Conservation (phyloP, 352 stramenopile genomes). For the Phytophthora fragariae region DNA sequence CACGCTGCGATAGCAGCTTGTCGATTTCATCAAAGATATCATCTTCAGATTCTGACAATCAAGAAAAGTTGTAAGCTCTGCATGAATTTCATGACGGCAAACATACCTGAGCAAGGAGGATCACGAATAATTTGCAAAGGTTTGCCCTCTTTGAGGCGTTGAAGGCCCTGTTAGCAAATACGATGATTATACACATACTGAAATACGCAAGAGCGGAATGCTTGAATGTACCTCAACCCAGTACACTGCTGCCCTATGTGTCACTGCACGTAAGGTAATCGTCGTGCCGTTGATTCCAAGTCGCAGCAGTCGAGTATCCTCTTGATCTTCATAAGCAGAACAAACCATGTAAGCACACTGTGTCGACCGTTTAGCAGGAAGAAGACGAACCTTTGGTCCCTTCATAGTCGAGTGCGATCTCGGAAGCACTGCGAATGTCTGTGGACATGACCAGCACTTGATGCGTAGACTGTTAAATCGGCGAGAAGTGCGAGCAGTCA, state of each 20-base stretch:
- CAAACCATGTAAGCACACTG: background rate
- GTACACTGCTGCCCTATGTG: slow-evolving; percentile 67
- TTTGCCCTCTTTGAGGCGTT: slow-evolving; percentile 57
- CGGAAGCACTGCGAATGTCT: slow-evolving; percentile 65
- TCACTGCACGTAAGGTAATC: slow-evolving; percentile 75
- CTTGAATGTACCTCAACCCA: slow-evolving; percentile 65
- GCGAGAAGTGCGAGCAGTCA: slow-evolving; percentile 3
- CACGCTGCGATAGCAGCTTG: slow-evolving; percentile 58
- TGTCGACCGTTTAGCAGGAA: background rate
- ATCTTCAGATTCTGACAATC: slow-evolving; percentile 66
- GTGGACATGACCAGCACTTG: slow-evolving; percentile 80
- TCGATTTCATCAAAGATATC: slow-evolving; percentile 83
- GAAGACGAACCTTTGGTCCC: slow-evolving; percentile 24
- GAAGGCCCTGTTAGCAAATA: slow-evolving; percentile 45
- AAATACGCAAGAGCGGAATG: background rate
- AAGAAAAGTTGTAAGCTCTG: background rate
- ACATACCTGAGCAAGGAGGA: slow-evolving; percentile 55
- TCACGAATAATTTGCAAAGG: slow-evolving; percentile 54
- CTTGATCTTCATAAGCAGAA: slow-evolving; percentile 23
- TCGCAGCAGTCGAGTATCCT: slow-evolving; percentile 52
- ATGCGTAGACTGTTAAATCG: slow-evolving; percentile 55
- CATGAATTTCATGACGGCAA: background rate
- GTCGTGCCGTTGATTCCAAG: slow-evolving; percentile 73
- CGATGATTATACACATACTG: background rate
- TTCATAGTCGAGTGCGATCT: slow-evolving; percentile 60